Conservation (phyloP, 345 rosid genomes). For the Gossypium thurberi region DNA sequence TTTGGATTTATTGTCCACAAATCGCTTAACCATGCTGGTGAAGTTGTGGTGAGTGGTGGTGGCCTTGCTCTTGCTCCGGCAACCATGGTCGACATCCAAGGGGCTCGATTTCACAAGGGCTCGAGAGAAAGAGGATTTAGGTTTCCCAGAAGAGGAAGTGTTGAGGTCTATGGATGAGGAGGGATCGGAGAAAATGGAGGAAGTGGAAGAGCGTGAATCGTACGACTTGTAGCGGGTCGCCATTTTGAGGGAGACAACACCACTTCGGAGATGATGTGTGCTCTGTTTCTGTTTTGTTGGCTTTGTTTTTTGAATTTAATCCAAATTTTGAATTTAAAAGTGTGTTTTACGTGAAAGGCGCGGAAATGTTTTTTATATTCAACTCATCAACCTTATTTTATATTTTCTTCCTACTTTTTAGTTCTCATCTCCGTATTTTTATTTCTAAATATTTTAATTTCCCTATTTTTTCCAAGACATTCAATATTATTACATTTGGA, state of each 20-base stretch:
- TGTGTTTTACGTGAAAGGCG: too few relatives aligned
- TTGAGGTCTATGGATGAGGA: conserved; percentile 46
- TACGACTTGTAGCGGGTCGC: conserved; percentile 71
- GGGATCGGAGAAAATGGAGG: conserved; percentile 49
- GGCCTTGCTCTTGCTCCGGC: neutral
- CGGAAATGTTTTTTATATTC: too few relatives aligned
- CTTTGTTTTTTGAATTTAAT: too few relatives aligned
- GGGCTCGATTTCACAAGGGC: conserved; percentile 55
- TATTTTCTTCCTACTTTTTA: too few relatives aligned
- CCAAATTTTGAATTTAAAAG: too few relatives aligned
- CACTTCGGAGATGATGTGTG: too few relatives aligned
- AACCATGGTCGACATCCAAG: conserved; percentile 20
- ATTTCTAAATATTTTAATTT: too few relatives aligned
- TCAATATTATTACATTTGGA: too few relatives aligned
- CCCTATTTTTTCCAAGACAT: too few relatives aligned
- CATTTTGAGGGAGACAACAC: conserved; percentile 18
- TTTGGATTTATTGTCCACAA: conserved; percentile 53
- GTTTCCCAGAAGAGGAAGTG: conserved; percentile 2
- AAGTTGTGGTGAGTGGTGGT: conserved; percentile 32
- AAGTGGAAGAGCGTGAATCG: conserved; percentile 62
- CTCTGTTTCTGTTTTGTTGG: too few relatives aligned
- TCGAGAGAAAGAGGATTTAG: conserved; percentile 29
- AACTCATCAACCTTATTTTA: too few relatives aligned
- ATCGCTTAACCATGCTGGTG: conserved; percentile 57
- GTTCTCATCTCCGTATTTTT: too few relatives aligned